Percentiles rank a stretch among this genome's conserved stretches.
Evolutionary conservation across 306 rosid species (phyloP).

Genomic region (Notholithocarpus densiflorus): DNA sequence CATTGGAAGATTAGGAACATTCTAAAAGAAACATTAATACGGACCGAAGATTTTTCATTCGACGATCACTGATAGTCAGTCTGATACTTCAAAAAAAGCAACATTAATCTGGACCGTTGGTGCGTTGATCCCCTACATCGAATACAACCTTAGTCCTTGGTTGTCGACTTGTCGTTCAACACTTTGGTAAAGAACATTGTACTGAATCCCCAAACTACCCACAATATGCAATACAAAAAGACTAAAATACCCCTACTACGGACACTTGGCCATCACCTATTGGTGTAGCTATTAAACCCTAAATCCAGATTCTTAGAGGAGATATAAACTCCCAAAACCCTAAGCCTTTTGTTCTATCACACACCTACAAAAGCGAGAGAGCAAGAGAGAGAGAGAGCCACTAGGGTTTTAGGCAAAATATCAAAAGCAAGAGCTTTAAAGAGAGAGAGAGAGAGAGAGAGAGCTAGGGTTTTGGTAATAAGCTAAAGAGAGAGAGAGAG

Average conservation of each 20-base stretch:
- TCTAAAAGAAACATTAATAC: no score
- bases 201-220: neutral
- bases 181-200: no score
- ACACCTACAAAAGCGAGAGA: neutral
- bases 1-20: no score
- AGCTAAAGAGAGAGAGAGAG: neutral
- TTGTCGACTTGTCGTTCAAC: no score
- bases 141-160: neutral
- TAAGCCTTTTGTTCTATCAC: slow-evolving; percentile 22
- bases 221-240: neutral
- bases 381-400: slow-evolving; percentile 14
- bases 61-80: no score
- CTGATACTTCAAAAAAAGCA: neutral
- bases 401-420: slow-evolving; percentile 59
- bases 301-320: neutral
- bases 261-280: neutral
- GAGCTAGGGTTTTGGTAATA: slow-evolving; percentile 9
- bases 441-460: neutral
- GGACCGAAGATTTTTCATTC: no score
- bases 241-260: neutral
- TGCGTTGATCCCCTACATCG: neutral
- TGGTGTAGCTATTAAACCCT: neutral
- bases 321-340: slow-evolving; percentile 64
- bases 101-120: neutral
- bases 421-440: neutral